These are phyloP conservation scores for Pseudozyma sp. DNA, from an alignment of 1,284 basidiomycete genomes.

Conservation along the genomic window DNA sequence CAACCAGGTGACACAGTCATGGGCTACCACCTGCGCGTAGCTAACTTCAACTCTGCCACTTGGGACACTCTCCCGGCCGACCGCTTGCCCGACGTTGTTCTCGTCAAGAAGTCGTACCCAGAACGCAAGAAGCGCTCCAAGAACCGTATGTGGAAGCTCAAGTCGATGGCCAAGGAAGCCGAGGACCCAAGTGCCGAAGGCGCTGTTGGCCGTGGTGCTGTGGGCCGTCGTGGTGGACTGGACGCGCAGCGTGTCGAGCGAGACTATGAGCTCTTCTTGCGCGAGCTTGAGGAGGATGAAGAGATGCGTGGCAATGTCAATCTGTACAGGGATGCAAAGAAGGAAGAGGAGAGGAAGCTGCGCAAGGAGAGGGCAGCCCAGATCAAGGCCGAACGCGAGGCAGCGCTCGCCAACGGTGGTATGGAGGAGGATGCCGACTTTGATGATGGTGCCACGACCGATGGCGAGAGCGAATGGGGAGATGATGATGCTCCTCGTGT, in stretches of 20 bases:
- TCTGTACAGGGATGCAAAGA: slow-evolving; percentile 78
- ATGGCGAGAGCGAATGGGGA: slow-evolving; percentile 77
- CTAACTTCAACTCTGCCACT: slow-evolving; percentile 92
- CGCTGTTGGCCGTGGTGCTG: slow-evolving; percentile 78
- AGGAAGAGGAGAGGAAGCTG: slow-evolving; percentile 57
- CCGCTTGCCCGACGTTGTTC: slow-evolving; percentile 88
- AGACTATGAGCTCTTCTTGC: slow-evolving; percentile 95
- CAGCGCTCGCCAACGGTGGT: slow-evolving; percentile 70
- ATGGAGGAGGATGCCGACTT: slow-evolving; percentile 70
- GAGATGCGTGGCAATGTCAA: slow-evolving; percentile 91
- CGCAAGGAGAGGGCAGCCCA: slow-evolving; percentile 65
- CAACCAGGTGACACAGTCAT: slow-evolving; percentile 94
- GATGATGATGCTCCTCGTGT: slow-evolving; percentile 74
- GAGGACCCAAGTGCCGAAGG: slow-evolving; percentile 72
- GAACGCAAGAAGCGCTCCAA: slow-evolving; percentile 91
- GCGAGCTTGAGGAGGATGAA: slow-evolving; percentile 94
- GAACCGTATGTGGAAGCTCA: slow-evolving; percentile 86
- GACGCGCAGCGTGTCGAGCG: slow-evolving; percentile 94
- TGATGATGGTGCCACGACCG: slow-evolving; percentile 64
- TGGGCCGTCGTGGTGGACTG: slow-evolving; percentile 87
- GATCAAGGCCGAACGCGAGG: slow-evolving; percentile 60
- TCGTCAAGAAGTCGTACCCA: slow-evolving; percentile 96
- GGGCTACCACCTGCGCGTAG: slow-evolving; percentile 87
- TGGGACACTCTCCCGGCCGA: slow-evolving; percentile 78
- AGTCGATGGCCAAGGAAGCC: slow-evolving; percentile 92